These are phyloP conservation scores for Tolypocladium guangdongense DNA, from an alignment of 2,329 filamentous ascomycete genomes.

Conservation along the genomic window DNA sequence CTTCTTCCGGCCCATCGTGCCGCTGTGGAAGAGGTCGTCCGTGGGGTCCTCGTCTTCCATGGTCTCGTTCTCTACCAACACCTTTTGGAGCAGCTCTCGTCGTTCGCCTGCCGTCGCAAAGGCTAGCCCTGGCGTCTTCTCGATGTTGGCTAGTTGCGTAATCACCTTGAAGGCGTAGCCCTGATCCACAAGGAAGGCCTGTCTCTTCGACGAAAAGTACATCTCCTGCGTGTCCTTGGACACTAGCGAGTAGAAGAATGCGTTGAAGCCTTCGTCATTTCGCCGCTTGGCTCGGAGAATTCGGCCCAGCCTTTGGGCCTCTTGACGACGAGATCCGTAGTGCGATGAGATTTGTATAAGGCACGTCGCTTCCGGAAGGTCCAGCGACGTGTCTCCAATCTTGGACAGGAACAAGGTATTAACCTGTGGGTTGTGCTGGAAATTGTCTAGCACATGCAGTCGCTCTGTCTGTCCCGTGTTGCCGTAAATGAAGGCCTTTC, in stretches of 20 bases:
- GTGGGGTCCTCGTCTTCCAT: constrained; percentile 59
- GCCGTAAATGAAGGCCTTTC: constrained; percentile 85
- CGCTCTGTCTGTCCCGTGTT: constrained; percentile 80
- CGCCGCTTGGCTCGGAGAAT: constrained; percentile 90
- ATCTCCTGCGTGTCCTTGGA: constrained; percentile 97
- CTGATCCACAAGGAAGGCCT: constrained; percentile 95
- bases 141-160: constrained; percentile 85
- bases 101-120: constrained; percentile 72
- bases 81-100: constrained; percentile 76
- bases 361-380: constrained; percentile 91
- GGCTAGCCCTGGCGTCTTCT: constrained; percentile 67
- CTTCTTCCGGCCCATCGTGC: constrained; percentile 34
- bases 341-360: constrained; percentile 96
- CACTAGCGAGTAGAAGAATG: constrained; percentile 96
- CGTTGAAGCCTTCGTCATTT: constrained; percentile 97
- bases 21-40: constrained; percentile 29
- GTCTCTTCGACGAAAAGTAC: constrained; percentile 92
- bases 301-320: constrained; percentile 84
- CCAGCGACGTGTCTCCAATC: constrained; percentile 96
- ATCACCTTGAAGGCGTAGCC: constrained; percentile 99
- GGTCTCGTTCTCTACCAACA: constrained; percentile 77
- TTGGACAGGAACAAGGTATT: constrained; percentile 95
- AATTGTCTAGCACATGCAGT: constrained; percentile 80
- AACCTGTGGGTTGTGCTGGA: constrained; percentile 81
- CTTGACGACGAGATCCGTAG: constrained; percentile 91